Conservation (phyloP, 179 eudicot genomes). For the Vitellaria paradoxa region DNA sequence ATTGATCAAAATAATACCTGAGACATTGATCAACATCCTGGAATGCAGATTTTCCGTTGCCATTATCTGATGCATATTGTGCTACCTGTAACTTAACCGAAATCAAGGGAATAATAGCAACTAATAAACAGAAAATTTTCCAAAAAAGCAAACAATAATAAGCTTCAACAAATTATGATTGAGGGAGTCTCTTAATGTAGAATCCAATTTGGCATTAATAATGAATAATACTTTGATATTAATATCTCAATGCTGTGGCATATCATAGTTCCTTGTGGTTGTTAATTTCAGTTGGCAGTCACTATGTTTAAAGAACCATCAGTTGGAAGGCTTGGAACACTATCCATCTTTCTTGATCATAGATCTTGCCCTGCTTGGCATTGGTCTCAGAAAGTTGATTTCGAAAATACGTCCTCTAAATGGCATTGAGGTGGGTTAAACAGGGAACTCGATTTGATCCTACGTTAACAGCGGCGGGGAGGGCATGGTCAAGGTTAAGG, state of each 20-base stretch:
- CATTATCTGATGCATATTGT: constrained; percentile 78
- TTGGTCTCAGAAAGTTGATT: too few species aligned
- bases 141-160: background rate
- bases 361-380: too few species aligned
- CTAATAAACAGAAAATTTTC: background rate
- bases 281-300: background rate
- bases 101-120: background rate
- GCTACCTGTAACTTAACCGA: constrained; percentile 64
- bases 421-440: too few species aligned
- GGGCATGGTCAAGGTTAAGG: too few species aligned
- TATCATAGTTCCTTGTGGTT: background rate
- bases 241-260: background rate
- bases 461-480: too few species aligned
- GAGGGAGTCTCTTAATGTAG: background rate
- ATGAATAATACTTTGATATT: background rate
- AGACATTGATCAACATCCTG: constrained; percentile 78
- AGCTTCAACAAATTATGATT: background rate
- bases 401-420: too few species aligned
- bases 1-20: constrained; percentile 45
- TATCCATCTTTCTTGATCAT: background rate
- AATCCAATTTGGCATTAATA: background rate
- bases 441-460: too few species aligned
- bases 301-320: background rate
- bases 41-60: constrained; percentile 64
- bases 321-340: background rate